Evolutionary conservation across 768 basidiomycete species (phyloP).

Genomic region (Postia placenta): DNA sequence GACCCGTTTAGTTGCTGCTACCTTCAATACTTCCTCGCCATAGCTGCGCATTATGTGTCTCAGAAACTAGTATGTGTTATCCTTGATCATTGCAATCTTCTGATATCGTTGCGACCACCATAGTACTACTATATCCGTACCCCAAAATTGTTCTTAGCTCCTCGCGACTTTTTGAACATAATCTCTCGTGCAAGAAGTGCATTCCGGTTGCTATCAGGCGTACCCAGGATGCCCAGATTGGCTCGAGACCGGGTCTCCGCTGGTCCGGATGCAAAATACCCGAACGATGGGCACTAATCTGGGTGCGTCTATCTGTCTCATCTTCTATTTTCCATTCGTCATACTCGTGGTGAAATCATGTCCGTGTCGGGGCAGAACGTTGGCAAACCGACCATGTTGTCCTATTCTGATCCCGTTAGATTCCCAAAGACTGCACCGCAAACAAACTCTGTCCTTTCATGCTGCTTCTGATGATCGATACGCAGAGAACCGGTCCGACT

Average conservation of each 20-base stretch:
- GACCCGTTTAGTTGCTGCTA: no score
- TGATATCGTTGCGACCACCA: not conserved
- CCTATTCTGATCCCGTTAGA: no score
- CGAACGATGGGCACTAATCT: no score
- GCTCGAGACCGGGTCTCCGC: not conserved
- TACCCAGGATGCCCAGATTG: not conserved
- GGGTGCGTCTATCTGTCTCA: no score
- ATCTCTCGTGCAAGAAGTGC: not conserved
- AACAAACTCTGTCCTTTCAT: no score
- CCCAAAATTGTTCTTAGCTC: not conserved
- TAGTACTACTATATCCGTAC: not conserved
- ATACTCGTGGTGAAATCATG: no score
- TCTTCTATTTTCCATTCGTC: no score
- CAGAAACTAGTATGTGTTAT: not conserved
- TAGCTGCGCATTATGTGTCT: not conserved
- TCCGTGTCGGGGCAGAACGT: no score
- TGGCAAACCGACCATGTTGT: no score
- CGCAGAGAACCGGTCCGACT: no score
- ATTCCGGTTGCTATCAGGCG: not conserved
- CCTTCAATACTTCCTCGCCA: not conserved
- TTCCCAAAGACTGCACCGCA: no score
- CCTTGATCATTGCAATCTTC: not conserved
- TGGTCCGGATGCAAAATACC: not conserved
- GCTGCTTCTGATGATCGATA: no score
- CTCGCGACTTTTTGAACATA: not conserved